phyloP scores from a whole-genome alignment of 2,329 filamentous ascomycete species.

The Alternaria rosae region DNA sequence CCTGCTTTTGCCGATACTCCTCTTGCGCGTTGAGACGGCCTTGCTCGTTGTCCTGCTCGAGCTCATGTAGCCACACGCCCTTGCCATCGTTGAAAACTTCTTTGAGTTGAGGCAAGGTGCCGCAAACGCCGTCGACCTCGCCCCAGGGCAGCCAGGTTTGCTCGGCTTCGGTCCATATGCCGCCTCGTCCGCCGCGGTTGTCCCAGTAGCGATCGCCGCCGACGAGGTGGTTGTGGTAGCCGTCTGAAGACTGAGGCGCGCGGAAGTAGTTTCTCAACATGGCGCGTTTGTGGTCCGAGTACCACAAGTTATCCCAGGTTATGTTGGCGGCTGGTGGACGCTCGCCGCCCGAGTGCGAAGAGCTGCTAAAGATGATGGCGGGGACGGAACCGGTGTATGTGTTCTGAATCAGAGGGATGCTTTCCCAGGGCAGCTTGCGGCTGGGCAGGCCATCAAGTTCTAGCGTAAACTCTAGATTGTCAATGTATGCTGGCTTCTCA shows the following conservation, averaged over 20 bases:
- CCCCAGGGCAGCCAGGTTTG: conserved; percentile 58
- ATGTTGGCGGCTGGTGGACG: conserved; percentile 26
- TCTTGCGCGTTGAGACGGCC: conserved; percentile 21
- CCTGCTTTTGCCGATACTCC: conserved; percentile 18
- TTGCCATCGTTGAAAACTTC: conserved; percentile 58
- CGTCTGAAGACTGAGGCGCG: conserved; percentile 51
- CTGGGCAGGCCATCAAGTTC: conserved; percentile 54
- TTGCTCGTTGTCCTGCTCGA: conserved; percentile 26
- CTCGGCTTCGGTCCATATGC: conserved; percentile 61
- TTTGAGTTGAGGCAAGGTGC: conserved; percentile 48
- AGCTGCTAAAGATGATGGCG: conserved; percentile 50
- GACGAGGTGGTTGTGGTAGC: conserved; percentile 54
- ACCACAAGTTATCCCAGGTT: conserved; percentile 60
- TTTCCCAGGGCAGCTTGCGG: conserved; percentile 53
- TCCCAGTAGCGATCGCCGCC: conserved; percentile 60
- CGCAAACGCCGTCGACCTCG: conserved; percentile 53
- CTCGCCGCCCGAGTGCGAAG: conserved; percentile 35
- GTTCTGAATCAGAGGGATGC: conserved; percentile 57
- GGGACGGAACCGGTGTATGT: conserved; percentile 58
- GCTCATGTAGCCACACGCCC: conserved; percentile 51
- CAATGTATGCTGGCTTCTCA: conserved; percentile 39
- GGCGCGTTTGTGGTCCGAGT: conserved; percentile 56
- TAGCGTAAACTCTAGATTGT: conserved; percentile 32
- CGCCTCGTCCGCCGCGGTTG: conserved; percentile 60
- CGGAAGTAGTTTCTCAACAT: conserved; percentile 60